These are phyloP conservation scores for Vigna mungo DNA, from an alignment of 306 rosid genomes.

Conservation along the genomic window DNA sequence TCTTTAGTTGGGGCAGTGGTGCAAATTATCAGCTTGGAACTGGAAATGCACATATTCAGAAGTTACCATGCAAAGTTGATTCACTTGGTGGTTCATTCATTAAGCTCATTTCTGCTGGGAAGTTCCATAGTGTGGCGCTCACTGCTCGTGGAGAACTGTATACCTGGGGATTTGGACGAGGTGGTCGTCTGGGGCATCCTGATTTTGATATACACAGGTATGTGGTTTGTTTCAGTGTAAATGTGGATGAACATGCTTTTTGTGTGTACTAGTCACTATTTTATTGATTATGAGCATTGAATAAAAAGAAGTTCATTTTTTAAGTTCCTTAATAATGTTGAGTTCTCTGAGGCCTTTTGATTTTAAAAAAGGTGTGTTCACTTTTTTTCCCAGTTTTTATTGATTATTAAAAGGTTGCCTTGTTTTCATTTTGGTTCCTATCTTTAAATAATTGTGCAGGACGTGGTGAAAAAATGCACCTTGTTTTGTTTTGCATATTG, in stretches of 20 bases:
- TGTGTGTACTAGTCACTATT: conserved; percentile 20
- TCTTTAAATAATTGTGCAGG: neutral
- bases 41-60: conserved; percentile 91
- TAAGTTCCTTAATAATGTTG: conserved; percentile 2
- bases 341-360: neutral
- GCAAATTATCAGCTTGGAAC: conserved; percentile 98
- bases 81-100: conserved; percentile 73
- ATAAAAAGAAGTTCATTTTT: conserved; percentile 25
- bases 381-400: neutral
- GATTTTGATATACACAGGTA: conserved; percentile 99
- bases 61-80: conserved; percentile 92
- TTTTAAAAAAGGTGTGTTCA: neutral
- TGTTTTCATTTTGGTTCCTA: neutral
- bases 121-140: conserved; percentile 95
- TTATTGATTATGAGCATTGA: conserved; percentile 11
- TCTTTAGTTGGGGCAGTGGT: conserved; percentile 98
- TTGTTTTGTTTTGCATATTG: no score
- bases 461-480: neutral
- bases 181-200: conserved; percentile 97
- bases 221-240: conserved; percentile 23
- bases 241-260: neutral
- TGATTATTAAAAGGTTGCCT: neutral
- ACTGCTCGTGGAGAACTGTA: conserved; percentile 79
- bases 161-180: conserved; percentile 99
- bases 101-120: conserved; percentile 83